Evolutionary conservation across 306 rosid species (phyloP), one percentile per base, ranked within the genome.

Genomic region (Casuarina glauca): DNA sequence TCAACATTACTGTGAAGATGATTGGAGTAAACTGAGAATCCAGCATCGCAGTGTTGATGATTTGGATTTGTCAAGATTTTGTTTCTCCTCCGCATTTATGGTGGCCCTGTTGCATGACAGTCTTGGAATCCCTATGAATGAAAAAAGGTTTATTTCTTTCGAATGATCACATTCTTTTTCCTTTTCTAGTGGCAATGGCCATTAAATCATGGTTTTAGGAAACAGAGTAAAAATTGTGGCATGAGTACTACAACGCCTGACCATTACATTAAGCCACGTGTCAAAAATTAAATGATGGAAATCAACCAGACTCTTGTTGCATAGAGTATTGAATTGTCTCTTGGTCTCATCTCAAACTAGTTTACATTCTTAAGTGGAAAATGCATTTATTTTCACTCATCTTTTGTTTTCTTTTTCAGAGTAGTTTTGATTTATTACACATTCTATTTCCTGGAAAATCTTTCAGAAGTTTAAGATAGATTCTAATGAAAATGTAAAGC

Each of bases 1-100:
- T 69, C 76, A 50, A 50, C 88, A 62, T 62, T 87, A 77, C 54
- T 87, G 91, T 39, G 88, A 80, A 72, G 84, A 87, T 77, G 78
- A 82, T 51, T 87, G 91, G 88, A 81, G 78, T 68, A 77, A 63
- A 75, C 87, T 84, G 53, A 84, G 77, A 78, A 76, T 53, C 63
- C 79, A 80, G 49, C 84, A 87, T 63, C 64, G 57, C 12, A 74
- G 73, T 46, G 44, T 80, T 72, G 82, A 78, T 75, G 86, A 87
- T 72, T 71, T 76, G 50, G 88, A 82, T 78, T 78, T 87, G 53
- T 69, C 79, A 70, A 78, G 83, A 71, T 80, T 82, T 75, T 87
- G 91, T 64, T 87, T 87, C 83, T 87, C 91, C 78, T 82, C 91
- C 41, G 87, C 91, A 11, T 87, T 77, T 75, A 68, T 87, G 83